Evolutionary conservation across 805 yeast genomes (phyloP), one percentile per base, ranked within the genome.

Genomic region (Ogataea kodamae): DNA sequence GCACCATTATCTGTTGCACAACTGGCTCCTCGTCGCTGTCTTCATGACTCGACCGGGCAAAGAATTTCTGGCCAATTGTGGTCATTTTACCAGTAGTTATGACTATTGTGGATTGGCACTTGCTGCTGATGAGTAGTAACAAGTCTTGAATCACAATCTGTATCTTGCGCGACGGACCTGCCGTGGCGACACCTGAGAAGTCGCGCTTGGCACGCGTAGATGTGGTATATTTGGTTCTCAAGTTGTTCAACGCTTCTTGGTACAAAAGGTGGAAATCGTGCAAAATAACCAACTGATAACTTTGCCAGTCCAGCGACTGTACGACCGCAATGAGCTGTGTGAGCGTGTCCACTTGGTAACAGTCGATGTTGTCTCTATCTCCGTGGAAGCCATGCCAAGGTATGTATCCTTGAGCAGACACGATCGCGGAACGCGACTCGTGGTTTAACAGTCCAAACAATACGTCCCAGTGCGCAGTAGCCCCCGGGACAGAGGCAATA

Each of bases 1-100:
- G 63, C 1, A 58, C 60, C n/a, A 58, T 37, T 6, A 57, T 54
- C 20, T 45, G 49, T 36, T 57, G 61, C n/a, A 43, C 40, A 8
- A 55, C 45, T 17, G 35, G 48, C n/a, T 35, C 22, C 10, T 30
- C 27, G 14, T 38, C 42, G 10, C 31, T 39, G 11, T 15, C 35
- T 7, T 33, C 44, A n/a, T 33, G 40, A 6, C 22, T 11, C 10
- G 20, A 16, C 17, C 31, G 37, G n/a, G 44, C 25, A 27, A 39
- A 43, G 24, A 55, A 48, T 17, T 46, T 40, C 33, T 57, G 61
- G 12, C 39, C 49, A 13, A 48, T 40, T 12, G 44, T 46, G 3
- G 45, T 50, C 55, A 57, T 48, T 16, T 47, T 45, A 1, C 62
- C 62, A 1, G 52, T 43, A 3, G 61, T 55, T n/a, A 57, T 33